Percentiles rank a stretch among this genome's conserved stretches.
Conservation (phyloP, 139 green algal genomes). For the Marvania coccoides region DNA sequence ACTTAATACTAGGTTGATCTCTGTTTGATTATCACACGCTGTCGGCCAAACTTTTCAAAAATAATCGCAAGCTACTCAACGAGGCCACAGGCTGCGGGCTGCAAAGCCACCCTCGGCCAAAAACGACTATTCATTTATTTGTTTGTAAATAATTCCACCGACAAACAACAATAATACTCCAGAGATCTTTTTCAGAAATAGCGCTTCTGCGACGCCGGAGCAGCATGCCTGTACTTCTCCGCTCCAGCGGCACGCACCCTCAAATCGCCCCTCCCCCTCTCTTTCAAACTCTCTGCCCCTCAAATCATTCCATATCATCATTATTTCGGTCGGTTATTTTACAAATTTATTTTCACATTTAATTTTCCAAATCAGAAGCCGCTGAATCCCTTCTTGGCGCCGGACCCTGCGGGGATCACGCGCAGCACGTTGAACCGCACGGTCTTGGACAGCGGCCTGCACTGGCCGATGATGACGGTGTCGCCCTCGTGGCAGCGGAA, state of each 20-base stretch:
- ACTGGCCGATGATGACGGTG: constrained; percentile 93
- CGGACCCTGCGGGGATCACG: constrained; percentile 72
- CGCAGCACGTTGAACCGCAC: constrained; percentile 98
- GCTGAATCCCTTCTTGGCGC: constrained; percentile 74
- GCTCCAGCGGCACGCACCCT: not conserved
- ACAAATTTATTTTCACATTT: constrained; percentile 5
- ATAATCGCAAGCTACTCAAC: too few relatives aligned
- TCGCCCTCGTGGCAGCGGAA: constrained; percentile 95
- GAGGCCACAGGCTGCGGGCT: too few relatives aligned
- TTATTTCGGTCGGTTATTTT: not conserved
- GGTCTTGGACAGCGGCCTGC: constrained; percentile 97
- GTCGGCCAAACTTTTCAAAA: too few relatives aligned
- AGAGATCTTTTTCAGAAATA: too few relatives aligned
- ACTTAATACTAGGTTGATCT: too few relatives aligned
- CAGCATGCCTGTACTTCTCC: not conserved
- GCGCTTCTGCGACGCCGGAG: not conserved
- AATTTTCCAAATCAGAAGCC: constrained; percentile 30
- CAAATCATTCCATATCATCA: not conserved
- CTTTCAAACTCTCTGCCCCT: not conserved
- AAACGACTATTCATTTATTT: too few relatives aligned
- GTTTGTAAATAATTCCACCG: too few relatives aligned
- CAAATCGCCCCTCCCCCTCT: not conserved
- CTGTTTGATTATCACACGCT: too few relatives aligned
- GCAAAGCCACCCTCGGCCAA: too few relatives aligned
- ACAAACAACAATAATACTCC: not conserved